Base-by-base conservation (phyloP, 306 rosid genomes). In the Cucurbita moschata region DNA sequence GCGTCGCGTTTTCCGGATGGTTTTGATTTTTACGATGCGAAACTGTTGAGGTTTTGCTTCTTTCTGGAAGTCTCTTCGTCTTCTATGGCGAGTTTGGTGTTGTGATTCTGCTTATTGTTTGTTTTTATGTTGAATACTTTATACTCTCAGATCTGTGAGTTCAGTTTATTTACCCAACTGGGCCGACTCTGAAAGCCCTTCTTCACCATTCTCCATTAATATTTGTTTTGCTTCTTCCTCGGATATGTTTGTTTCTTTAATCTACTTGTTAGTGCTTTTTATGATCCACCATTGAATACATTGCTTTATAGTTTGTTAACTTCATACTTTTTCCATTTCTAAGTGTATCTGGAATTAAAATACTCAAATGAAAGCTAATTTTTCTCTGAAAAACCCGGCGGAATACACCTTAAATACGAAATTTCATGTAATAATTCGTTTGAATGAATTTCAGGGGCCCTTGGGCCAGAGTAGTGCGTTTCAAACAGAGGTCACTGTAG, bases 401-500 rank as follows among this genome's bases (percentile, higher is more conserved):
- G 26, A 68, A 68, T 68, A 47, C 73, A 68, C 42, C 38, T 67
- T 12, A 67, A 21, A 19, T 30, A 30, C 35, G 35, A 3, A 30
- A 30, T 30, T 30, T 30, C 35, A 30, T 30, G 35, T 30, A 30
- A 30, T 26, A 12, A 19, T 46, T 44, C 16, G 12, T 64, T 65
- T 19, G 40, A 14, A 69, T 69, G 43, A 69, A 49, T 69, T 69
- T 26, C 42, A 68, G 43, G 74, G 74, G 58, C 58, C 59, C 74
- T 30, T 69, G 74, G 59, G 55, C 4, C n/a, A 40, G 23, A 9
- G 49, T 62, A 62, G 71, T 42, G 71, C 35, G 71, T 64, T 63
- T 42, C 71, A 40, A 39, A 64, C 13, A 39, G 49, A 9, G 14
- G 21, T 64, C 38, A 30, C 59, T 69, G 58, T 69, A 23, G 74